Conservation (phyloP, 2,329 filamentous ascomycete genomes). For the Xylariaceae sp. region DNA sequence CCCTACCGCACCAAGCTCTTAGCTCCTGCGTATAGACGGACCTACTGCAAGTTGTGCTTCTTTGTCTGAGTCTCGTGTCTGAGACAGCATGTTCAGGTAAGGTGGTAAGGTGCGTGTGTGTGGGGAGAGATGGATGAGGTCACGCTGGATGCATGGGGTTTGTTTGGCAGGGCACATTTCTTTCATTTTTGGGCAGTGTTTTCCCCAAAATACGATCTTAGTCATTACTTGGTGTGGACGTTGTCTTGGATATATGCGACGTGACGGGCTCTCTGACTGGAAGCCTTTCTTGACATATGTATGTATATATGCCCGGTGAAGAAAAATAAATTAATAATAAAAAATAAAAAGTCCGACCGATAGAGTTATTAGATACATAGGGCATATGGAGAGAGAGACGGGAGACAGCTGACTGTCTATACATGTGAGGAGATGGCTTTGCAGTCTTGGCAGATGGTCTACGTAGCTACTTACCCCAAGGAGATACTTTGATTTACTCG, state of each 20-base stretch:
- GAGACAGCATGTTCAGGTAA: constrained; percentile 8
- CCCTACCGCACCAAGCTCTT: constrained; percentile 1
- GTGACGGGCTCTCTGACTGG: constrained; percentile 20
- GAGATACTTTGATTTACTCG: not conserved
- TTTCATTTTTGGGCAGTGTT: not conserved
- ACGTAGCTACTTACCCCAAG: not conserved
- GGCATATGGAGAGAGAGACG: not conserved
- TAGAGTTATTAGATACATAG: not conserved
- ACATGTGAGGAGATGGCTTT: not conserved
- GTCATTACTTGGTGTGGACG: constrained; percentile 7
- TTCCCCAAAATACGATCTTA: not conserved
- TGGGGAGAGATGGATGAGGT: constrained; percentile 1
- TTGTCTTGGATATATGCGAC: constrained; percentile 27
- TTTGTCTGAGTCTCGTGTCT: constrained; percentile 1
- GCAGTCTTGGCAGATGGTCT: not conserved
- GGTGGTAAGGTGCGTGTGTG: constrained; percentile 6
- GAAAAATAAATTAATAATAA: not conserved
- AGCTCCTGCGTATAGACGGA: not conserved
- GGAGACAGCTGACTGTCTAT: not conserved
- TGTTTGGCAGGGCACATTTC: not conserved
- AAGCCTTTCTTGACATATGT: not conserved
- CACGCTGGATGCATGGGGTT: not conserved
- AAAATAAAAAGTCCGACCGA: not conserved
- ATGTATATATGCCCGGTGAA: constrained; percentile 5
- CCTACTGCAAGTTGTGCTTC: not conserved